Base-by-base conservation (phyloP, 345 rosid genomes). In the Gossypium stocksii region DNA sequence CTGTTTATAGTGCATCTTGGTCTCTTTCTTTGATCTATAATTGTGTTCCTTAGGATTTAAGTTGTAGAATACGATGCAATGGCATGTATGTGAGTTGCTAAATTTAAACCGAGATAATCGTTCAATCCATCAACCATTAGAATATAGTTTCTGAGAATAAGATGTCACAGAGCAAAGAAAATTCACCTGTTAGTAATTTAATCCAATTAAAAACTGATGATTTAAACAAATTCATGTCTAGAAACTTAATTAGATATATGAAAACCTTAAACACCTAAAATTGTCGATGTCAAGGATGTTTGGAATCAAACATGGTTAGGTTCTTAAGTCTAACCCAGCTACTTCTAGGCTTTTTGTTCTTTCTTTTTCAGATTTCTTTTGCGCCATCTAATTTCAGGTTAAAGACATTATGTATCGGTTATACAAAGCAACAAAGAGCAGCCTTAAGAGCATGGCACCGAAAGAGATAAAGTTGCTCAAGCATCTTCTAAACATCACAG, bases 391-490 rank as follows among this genome's bases (percentile, higher is more conserved):
- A 80, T 53, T 73, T 76, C 88, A 94, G 98, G 97, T 89, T 4
- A 94, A 92, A 76, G 97, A 91, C 23, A 86, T 94, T 68, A 92
- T 94, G 98, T 89, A 87, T 82, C 80, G 46, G 2, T 76, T 92
- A 70, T 94, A 92, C 82, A 91, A 87, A 81, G 87, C 91, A 41
- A 87, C 92, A 68, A 92, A 92, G 85, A 91, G 88, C 85, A 89
- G 95, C 75, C 89, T 94, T 16, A 88, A 93, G 80, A 88, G 97
- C 85, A 92, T 94, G 48, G 83, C 91, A 14, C 98, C 98, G 0
- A 92, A 94, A 84, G 98, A 94, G 78, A 81, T 94, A 80, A 94
- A 86, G 82, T 84, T 94, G 49, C 78, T 94, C 6, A 94, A 94
- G 86, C 77, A 94, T 77, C 85, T 94, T 57, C 88, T 94, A 66